Conservation (phyloP, 345 rosid species). For the Iberis pinnata region DNA sequence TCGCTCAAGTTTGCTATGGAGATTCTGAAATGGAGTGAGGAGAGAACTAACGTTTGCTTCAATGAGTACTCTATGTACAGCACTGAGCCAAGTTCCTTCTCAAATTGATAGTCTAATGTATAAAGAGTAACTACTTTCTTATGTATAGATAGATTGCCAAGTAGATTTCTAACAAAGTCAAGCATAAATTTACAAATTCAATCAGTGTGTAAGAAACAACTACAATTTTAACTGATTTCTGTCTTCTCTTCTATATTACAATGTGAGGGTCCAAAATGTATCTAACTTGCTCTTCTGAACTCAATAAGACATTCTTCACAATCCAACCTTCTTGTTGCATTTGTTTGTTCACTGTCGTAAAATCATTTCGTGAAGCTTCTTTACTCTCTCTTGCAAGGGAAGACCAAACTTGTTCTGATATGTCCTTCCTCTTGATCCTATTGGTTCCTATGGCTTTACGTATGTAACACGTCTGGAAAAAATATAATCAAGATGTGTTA, state of each 20-base stretch:
- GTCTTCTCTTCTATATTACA: conserved; percentile 14
- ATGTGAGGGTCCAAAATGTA: conserved; percentile 40
- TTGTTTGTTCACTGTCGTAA: conserved; percentile 36
- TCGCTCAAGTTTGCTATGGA: conserved; percentile 75
- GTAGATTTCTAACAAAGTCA: conserved; percentile 21
- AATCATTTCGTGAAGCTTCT: conserved; percentile 10
- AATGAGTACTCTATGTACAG: conserved; percentile 41
- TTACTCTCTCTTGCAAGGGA: conserved; percentile 9
- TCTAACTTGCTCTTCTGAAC: conserved; percentile 47
- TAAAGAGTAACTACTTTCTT: conserved; percentile 14
- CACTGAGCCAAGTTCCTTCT: conserved; percentile 38
- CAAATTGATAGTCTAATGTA: conserved; percentile 23
- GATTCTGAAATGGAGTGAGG: conserved; percentile 90
- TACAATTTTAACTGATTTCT: conserved; percentile 13
- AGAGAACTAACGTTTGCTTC: conserved; percentile 43
- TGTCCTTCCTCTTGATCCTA: neutral
- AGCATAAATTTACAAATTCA: conserved; percentile 14
- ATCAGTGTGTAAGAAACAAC: conserved; percentile 15
- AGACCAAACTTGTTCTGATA: conserved; percentile 14
- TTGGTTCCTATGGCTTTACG: conserved; percentile 18
- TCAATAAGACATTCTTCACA: conserved; percentile 54
- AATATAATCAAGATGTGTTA: neutral
- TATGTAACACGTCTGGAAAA: conserved; percentile 26
- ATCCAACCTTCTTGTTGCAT: conserved; percentile 61
- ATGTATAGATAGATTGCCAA: conserved; percentile 23